Evolutionary conservation across 139 green algal genomes (phyloP), one percentile per base, ranked within the genome.

Genomic region (Edaphochlamys debaryana): DNA sequence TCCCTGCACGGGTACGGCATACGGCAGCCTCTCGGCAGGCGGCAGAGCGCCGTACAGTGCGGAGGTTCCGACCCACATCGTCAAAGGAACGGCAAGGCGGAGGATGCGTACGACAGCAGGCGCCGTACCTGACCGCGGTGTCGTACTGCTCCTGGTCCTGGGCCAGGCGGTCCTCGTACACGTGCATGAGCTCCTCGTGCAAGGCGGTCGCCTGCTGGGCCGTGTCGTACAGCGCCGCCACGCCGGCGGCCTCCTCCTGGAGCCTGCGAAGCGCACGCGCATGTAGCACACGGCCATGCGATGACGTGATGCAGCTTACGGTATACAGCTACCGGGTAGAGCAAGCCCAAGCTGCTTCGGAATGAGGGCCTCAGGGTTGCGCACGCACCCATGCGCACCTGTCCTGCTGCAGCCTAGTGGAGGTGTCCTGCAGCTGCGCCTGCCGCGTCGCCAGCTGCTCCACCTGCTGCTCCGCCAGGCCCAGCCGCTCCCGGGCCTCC

Each of bases 161-260:
- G 15, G n/a, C 32, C 36, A 82, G 45, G 22, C 76, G 76, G 32
- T 82, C 76, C 32, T 82, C 62, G 27, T 82, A 82, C 60, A 64
- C 63, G 6, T 8, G 22, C 34, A 73, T 42, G 11, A 82, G 32
- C 37, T 82, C 62, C 23, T 82, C 76, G 45, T 82, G 76, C 42
- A 82, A 40, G 0, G 42, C 34, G 15, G 42, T 56, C 2, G 76
- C 76, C 13, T n/a, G 25, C 36, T 82, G 62, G 0, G 76, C 76
- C 23, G 62, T 50, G 32, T 9, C 6, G 25, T 42, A 66, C 32
- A 82, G 52, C 32, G 76, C 76, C 42, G 42, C 63, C 40, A 82
- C 23, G 27, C 70, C 76, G 4, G 62, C 63, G 6, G 76, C 63
- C 41, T 82, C 76, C 76, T 64, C 76, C 25, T 74, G 76, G 36